These are phyloP conservation scores for Plasmodium sp. DNA, from an alignment of 169 alveolate species.

Conservation along the genomic window DNA sequence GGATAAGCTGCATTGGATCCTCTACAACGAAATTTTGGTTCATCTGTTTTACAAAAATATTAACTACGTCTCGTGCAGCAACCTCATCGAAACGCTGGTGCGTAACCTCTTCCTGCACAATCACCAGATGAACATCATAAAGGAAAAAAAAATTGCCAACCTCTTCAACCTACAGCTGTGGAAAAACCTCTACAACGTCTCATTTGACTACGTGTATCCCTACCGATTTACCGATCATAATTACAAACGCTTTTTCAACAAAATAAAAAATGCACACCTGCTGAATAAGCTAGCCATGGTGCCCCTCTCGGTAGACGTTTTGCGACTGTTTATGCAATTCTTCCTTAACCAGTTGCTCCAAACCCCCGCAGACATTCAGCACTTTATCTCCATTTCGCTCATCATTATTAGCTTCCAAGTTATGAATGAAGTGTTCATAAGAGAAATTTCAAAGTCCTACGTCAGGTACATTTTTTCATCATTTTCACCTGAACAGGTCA, in stretches of 20 bases:
- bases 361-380: constrained; percentile 39
- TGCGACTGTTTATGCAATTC: constrained; percentile 39
- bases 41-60: constrained; percentile 48
- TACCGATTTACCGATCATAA: constrained; percentile 55
- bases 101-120: constrained; percentile 30
- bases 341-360: constrained; percentile 27
- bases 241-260: constrained; percentile 32
- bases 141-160: constrained; percentile 23
- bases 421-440: constrained; percentile 65
- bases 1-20: constrained; percentile 48
- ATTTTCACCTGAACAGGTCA: background rate
- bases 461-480: constrained; percentile 25
- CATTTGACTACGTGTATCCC: constrained; percentile 56
- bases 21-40: constrained; percentile 52
- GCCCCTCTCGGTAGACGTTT: constrained; percentile 36
- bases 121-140: constrained; percentile 34
- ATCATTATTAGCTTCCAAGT: constrained; percentile 38
- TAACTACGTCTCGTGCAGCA: constrained; percentile 47
- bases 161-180: constrained; percentile 42
- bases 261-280: constrained; percentile 30
- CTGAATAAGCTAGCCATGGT: constrained; percentile 43
- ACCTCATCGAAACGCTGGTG: constrained; percentile 37
- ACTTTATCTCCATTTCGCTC: constrained; percentile 51
- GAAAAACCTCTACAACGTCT: constrained; percentile 35
- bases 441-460: constrained; percentile 59